Evolutionary conservation across 768 basidiomycete species (phyloP).

Genomic region (Kwoniella shandongensis): DNA sequence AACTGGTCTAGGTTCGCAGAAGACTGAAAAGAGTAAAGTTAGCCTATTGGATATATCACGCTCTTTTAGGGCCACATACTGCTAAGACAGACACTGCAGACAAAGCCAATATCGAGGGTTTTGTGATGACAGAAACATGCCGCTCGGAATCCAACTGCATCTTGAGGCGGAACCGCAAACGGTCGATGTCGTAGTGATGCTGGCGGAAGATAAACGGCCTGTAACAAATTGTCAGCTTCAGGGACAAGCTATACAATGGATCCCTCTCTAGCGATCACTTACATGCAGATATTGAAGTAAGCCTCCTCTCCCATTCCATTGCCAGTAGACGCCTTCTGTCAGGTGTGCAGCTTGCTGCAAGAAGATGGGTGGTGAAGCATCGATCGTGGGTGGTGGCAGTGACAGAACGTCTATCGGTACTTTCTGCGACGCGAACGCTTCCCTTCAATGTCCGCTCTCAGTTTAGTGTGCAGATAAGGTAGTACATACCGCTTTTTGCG

Average conservation of each 20-base stretch:
- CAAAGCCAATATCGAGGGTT: conserved; percentile 93
- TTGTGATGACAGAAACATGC: conserved; percentile 99
- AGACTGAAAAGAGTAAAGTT: conserved; percentile 70
- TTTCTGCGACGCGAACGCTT: too few species aligned
- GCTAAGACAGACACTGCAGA: conserved; percentile 96
- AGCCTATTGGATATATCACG: too few species aligned
- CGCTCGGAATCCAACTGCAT: conserved; percentile 92
- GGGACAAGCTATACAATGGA: too few species aligned
- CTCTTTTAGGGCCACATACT: too few species aligned
- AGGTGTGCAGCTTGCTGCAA: conserved; percentile 96
- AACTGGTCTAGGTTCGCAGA: conserved; percentile 88
- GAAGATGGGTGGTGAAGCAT: conserved; percentile 70
- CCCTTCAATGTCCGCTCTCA: too few species aligned
- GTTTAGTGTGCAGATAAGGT: too few species aligned
- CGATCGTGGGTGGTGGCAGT: conserved; percentile 67
- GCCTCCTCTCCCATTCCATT: conserved; percentile 52
- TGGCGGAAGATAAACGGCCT: conserved; percentile 83
- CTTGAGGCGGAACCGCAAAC: conserved; percentile 83
- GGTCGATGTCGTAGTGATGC: conserved; percentile 68
- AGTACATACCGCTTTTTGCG: conserved; percentile 84
- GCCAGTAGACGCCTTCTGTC: conserved; percentile 90
- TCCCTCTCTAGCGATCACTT: too few species aligned
- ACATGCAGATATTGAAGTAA: conserved; percentile 42
- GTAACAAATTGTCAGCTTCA: neutral
- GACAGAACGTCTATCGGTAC: conserved; percentile 96